Conservation (phyloP, 495 filamentous ascomycete species). For the Massariosphaeria phaeospora region DNA sequence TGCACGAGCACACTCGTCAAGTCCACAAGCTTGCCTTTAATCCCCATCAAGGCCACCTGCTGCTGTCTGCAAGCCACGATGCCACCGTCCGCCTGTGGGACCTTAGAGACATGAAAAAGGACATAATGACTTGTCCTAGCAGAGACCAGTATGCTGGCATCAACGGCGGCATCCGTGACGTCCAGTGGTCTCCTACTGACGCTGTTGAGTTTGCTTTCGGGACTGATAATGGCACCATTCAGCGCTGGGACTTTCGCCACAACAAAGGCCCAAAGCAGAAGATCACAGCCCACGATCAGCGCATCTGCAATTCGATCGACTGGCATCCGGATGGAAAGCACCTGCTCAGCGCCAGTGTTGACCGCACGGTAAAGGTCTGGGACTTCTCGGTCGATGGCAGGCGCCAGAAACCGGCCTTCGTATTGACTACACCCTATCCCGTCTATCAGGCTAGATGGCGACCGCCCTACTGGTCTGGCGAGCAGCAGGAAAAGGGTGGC, state of each 20-base stretch:
- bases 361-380: slow-evolving; percentile 86
- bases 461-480: slow-evolving; percentile 68
- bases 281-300: slow-evolving; percentile 73
- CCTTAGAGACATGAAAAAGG: slow-evolving; percentile 52
- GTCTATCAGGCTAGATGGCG: slow-evolving; percentile 81
- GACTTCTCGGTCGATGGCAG: slow-evolving; percentile 75
- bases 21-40: slow-evolving; percentile 90
- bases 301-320: slow-evolving; percentile 73
- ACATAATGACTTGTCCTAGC: slow-evolving; percentile 48
- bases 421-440: slow-evolving; percentile 59
- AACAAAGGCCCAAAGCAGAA: slow-evolving; percentile 57
- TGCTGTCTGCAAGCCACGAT: slow-evolving; percentile 90
- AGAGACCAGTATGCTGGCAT: slow-evolving; percentile 56
- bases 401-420: slow-evolving; percentile 66
- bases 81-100: slow-evolving; percentile 82
- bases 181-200: slow-evolving; percentile 83
- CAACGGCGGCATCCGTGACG: slow-evolving; percentile 75
- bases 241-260: slow-evolving; percentile 66
- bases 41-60: slow-evolving; percentile 66
- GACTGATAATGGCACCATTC: slow-evolving; percentile 77
- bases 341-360: slow-evolving; percentile 74
- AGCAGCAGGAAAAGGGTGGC: slow-evolving; percentile 57
- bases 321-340: slow-evolving; percentile 97
- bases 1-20: slow-evolving; percentile 85
- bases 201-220: slow-evolving; percentile 82